Percentiles rank a stretch among this genome's conserved stretches.
Evolutionary conservation across 2,329 filamentous ascomycete genomes (phyloP).

Genomic region (Ascochyta viciae-villosae): DNA sequence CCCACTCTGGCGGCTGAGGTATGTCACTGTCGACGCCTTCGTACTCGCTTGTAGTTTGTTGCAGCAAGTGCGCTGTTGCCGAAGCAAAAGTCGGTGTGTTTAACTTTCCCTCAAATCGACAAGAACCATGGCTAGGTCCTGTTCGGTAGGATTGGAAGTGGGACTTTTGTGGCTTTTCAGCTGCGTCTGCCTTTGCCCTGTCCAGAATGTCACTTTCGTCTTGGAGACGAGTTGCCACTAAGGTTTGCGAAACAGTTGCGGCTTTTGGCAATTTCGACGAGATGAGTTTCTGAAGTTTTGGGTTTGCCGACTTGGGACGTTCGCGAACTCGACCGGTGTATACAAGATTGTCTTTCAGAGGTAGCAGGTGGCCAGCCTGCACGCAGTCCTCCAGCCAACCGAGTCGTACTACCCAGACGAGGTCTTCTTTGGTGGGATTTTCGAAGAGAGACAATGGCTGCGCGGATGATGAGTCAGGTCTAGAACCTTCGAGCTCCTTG

Average conservation of each 20-base stretch:
- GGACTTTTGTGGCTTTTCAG: slow-evolving; percentile 21
- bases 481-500: slow-evolving; percentile 6
- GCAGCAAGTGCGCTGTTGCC: slow-evolving; percentile 57
- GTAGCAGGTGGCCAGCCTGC: slow-evolving; percentile 51
- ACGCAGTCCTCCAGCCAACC: slow-evolving; percentile 63
- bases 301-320: slow-evolving; percentile 40
- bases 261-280: slow-evolving; percentile 17
- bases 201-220: slow-evolving; percentile 54
- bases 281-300: slow-evolving; percentile 27
- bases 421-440: slow-evolving; percentile 28
- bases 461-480: background rate
- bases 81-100: slow-evolving; percentile 19
- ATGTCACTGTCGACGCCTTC: slow-evolving; percentile 63
- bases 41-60: slow-evolving; percentile 79
- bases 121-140: slow-evolving; percentile 29
- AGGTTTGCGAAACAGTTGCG: slow-evolving; percentile 26
- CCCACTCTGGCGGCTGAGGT: slow-evolving; percentile 75
- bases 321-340: slow-evolving; percentile 58
- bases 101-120: slow-evolving; percentile 42
- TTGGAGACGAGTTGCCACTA: slow-evolving; percentile 29
- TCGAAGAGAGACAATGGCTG: slow-evolving; percentile 25
- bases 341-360: slow-evolving; percentile 58
- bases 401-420: slow-evolving; percentile 59
- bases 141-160: slow-evolving; percentile 22
- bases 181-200: slow-evolving; percentile 60